Evolutionary conservation across 2,329 filamentous ascomycete species (phyloP), one percentile per base, ranked within the genome.

Genomic region (Capronia americana): DNA sequence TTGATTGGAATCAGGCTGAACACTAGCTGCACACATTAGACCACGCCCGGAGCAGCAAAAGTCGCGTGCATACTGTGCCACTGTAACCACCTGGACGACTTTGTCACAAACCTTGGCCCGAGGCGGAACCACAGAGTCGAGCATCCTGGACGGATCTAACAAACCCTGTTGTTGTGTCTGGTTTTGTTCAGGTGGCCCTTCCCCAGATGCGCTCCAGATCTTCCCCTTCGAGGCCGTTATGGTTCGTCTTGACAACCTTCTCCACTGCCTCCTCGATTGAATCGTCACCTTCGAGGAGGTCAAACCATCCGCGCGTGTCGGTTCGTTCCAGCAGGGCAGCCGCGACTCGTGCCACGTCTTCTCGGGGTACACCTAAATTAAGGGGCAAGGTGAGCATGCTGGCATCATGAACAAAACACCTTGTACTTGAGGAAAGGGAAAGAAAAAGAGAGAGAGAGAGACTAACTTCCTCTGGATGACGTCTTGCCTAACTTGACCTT

Each of bases 221-320:
- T 73, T 86, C 84, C 1, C 81, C 84, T 41, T 82, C 81, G 4
- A 70, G 55, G 48, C 79, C 77, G 76, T 86, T 82, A 65, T 82
- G 71, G 20, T 77, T 77, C 54, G 81, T 80, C 70, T 72, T 78
- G 1, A 78, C 79, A 66, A 83, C 75, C 69, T 77, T 77, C 67
- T 82, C 79, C 24, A 86, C 79, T 14, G 83, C 84, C 57, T 76
- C 75, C 6, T 77, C 77, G 55, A 85, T 77, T 0, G 71, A 73
- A 65, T 84, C 81, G 23, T 84, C 77, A 2, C 84, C 85, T 71
- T 82, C 79, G 54, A 86, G 67, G 68, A 86, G 74, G 78, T 87
- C 85, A 73, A 81, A 78, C 83, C 84, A 87, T 0, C 85, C 84
- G 46, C 78, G 79, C 26, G 78, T 79, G 70, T 82, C 82, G 24